phyloP scores from a whole-genome alignment of 345 rosid species.

The Salix arbutifolia region DNA sequence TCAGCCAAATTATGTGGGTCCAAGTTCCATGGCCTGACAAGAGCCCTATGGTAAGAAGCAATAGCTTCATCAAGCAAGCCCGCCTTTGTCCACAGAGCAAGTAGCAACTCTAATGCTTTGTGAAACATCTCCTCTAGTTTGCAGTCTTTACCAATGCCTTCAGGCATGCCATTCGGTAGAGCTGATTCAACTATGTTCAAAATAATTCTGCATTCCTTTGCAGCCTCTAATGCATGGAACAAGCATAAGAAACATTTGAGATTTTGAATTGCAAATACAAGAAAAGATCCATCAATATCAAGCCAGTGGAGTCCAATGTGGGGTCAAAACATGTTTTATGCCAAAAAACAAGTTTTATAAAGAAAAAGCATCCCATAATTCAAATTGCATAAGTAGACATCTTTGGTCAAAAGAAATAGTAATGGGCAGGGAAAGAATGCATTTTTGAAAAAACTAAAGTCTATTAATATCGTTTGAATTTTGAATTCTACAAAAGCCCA shows the following conservation, averaged over 20 bases:
- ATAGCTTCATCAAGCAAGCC: slow-evolving; percentile 69
- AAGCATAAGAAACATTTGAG: slow-evolving; percentile 19
- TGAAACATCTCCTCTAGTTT: slow-evolving; percentile 81
- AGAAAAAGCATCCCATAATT: neutral
- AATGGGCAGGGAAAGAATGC: neutral
- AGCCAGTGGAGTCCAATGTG: neutral
- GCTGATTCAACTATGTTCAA: slow-evolving; percentile 71
- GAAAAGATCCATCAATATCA: neutral
- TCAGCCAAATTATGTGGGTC: slow-evolving; percentile 64
- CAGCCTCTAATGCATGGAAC: slow-evolving; percentile 69
- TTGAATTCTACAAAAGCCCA: neutral
- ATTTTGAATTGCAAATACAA: neutral
- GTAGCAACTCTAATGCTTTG: slow-evolving; percentile 79
- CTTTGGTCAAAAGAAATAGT: neutral
- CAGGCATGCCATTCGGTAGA: slow-evolving; percentile 63
- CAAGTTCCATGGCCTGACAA: slow-evolving; percentile 82
- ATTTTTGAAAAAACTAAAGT: neutral
- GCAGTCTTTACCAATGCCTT: slow-evolving; percentile 52
- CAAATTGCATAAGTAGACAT: neutral
- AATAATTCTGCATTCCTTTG: slow-evolving; percentile 75
- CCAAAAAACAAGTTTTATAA: neutral
- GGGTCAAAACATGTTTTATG: neutral
- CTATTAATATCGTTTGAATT: neutral
- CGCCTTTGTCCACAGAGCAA: slow-evolving; percentile 62
- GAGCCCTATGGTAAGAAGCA: slow-evolving; percentile 61